A percentile compares a stretch with the other conserved stretches of the same genome.
Evolutionary conservation across 257 asterid genomes (phyloP).

Genomic region (Solanum etuberosum): DNA sequence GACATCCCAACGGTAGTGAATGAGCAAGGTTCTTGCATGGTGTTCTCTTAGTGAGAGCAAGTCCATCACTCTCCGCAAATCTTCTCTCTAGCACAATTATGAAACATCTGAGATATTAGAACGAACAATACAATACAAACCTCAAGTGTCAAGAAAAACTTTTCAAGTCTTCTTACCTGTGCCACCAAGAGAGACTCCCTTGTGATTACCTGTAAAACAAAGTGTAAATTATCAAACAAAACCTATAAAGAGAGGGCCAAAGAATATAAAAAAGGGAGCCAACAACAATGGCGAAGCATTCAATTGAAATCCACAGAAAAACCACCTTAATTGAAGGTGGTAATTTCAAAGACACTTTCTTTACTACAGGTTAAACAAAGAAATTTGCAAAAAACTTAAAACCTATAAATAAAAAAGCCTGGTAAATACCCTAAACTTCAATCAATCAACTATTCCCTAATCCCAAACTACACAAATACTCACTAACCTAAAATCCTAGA

Average conservation of each 20-base stretch:
- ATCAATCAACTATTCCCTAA: not conserved
- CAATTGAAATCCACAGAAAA: not conserved
- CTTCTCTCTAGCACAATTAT: slow-evolving; percentile 53
- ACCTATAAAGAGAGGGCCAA: not conserved
- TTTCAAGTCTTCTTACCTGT: slow-evolving; percentile 41
- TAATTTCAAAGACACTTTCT: not conserved
- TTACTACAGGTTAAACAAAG: not conserved
- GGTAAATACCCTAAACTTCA: not conserved
- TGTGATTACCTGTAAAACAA: slow-evolving; percentile 64
- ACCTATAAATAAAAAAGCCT: not conserved
- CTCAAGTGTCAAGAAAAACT: not conserved
- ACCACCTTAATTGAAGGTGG: not conserved
- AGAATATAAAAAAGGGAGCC: not conserved
- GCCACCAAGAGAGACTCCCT: slow-evolving; percentile 86
- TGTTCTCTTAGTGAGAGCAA: slow-evolving; percentile 82
- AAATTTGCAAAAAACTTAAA: not conserved
- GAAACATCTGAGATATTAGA: slow-evolving; percentile 1
- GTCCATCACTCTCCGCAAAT: slow-evolving; percentile 78
- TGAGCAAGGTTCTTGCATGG: slow-evolving; percentile 88
- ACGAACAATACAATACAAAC: not conserved
- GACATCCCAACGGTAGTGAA: slow-evolving; percentile 85
- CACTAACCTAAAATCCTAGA: not conserved
- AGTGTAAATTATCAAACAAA: not conserved
- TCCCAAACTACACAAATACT: not conserved
- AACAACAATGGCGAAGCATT: not conserved